Base-by-base conservation (phyloP, 352 stramenopile species). In the Phytophthora brassicae region DNA sequence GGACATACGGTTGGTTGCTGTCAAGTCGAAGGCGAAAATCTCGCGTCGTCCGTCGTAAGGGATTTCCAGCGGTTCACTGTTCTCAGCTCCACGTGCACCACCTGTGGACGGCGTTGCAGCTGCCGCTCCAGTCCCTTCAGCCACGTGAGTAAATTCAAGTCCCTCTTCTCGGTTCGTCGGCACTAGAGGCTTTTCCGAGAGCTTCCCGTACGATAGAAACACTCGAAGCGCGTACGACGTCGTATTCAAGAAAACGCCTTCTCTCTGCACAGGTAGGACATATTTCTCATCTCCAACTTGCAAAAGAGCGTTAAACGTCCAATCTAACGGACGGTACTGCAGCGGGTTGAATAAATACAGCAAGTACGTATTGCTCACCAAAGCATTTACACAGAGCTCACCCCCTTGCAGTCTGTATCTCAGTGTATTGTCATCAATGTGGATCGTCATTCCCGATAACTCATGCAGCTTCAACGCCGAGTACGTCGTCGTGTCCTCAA, bases 271-370 rank as follows among this genome's bases (percentile, higher is more conserved):
- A 0, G 86, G 86, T 29, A 94, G 56, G 26, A 64, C 43, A 60
- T 86, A 87, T 19, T 57, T 66, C 13, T 38, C 53, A 9, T 72
- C 67, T 28, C 86, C 84, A 20, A 95, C 70, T 60, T 83, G 71
- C 28, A 95, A 36, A 19, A 84, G 65, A 0, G 82, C 81, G 26
- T 86, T 68, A 61, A 90, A 95, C 6, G 77, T 90, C 84, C 84
- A 95, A 58, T 95, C 84, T 41, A 94, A 72, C 9, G 86, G 86
- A 3, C 83, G 84, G 56, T 90, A 95, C 51, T 81, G 66, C 35
- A 92, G 68, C 41, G 86, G 84, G 49, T 95, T 95, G 72, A 95
- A 95, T 29, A 95, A 56, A 28, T 95, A 93, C n/a, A 95, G 66
- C 61, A 95, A 65, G 67, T 93, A 95, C 57, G 86, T 87, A 59